Evolutionary conservation across 257 asterid genomes (phyloP).

Genomic region (Rauvolfia tetraphylla): DNA sequence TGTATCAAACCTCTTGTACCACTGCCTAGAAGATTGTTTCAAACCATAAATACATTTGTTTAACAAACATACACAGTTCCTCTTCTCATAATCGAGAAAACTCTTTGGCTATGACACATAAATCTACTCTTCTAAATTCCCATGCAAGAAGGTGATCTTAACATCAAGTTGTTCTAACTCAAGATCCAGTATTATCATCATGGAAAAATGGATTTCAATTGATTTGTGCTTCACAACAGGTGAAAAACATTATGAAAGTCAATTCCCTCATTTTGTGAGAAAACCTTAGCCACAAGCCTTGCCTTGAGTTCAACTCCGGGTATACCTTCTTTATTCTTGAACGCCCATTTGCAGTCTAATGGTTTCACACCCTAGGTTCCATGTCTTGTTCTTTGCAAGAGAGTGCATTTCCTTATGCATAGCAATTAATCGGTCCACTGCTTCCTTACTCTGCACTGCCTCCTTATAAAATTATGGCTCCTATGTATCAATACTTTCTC

Average conservation of each 20-base stretch:
- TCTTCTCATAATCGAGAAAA: neutral
- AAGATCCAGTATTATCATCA: neutral
- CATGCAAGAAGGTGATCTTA: too few relatives aligned
- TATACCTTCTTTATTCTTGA: too few relatives aligned
- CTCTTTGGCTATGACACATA: neutral
- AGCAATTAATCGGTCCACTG: too few relatives aligned
- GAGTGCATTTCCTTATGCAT: too few relatives aligned
- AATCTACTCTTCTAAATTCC: neutral
- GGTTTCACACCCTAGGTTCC: too few relatives aligned
- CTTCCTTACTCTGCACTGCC: too few relatives aligned
- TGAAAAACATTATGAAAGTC: neutral
- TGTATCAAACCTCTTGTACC: neutral
- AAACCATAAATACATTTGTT: neutral
- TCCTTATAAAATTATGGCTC: too few relatives aligned
- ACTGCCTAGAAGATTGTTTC: neutral
- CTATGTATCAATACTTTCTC: too few relatives aligned
- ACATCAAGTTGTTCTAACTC: neutral
- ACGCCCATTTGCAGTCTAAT: too few relatives aligned
- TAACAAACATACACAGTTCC: neutral
- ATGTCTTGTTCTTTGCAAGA: too few relatives aligned
- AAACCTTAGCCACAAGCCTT: neutral
- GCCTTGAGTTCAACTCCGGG: neutral
- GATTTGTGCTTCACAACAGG: neutral
- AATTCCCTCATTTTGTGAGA: neutral
- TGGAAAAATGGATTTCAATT: neutral